These are phyloP conservation scores for Alternaria burnsii DNA, from an alignment of 2,329 filamentous ascomycete genomes.

Conservation along the genomic window DNA sequence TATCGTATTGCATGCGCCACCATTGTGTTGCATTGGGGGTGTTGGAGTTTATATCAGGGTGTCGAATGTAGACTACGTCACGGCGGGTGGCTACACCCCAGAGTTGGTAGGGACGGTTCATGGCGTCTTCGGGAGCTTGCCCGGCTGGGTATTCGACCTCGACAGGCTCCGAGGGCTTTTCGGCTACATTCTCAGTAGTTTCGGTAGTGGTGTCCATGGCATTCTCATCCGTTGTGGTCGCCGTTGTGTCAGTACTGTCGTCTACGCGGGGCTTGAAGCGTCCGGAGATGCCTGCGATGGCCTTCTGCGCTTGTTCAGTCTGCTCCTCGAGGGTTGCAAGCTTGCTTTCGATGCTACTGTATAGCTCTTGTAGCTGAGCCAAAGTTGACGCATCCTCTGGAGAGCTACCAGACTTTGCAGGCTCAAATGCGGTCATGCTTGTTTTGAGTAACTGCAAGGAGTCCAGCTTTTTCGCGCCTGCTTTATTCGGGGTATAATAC, in stretches of 20 bases:
- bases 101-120: slow-evolving; percentile 60
- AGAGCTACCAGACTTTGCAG: slow-evolving; percentile 22
- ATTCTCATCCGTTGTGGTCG: background rate
- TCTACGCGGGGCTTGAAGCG: slow-evolving; percentile 57
- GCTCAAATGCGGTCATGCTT: slow-evolving; percentile 47
- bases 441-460: slow-evolving; percentile 51
- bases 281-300: slow-evolving; percentile 56
- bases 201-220: background rate
- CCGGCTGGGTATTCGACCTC: slow-evolving; percentile 24
- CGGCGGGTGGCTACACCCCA: slow-evolving; percentile 66
- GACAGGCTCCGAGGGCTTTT: background rate
- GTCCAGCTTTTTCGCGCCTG: slow-evolving; percentile 43
- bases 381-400: slow-evolving; percentile 33
- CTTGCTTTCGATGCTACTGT: slow-evolving; percentile 45
- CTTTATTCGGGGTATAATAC: slow-evolving; percentile 40
- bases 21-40: slow-evolving; percentile 36
- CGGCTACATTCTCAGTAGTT: slow-evolving; percentile 39
- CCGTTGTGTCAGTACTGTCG: slow-evolving; percentile 28
- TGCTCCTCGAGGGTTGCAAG: slow-evolving; percentile 52
- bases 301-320: slow-evolving; percentile 52
- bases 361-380: slow-evolving; percentile 39
- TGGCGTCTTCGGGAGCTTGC: slow-evolving; percentile 32
- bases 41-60: slow-evolving; percentile 41
- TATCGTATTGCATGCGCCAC: slow-evolving; percentile 50
- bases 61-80: slow-evolving; percentile 65